phyloP scores from a whole-genome alignment of 768 basidiomycete species.

The Omphalotus guepiniiformis region DNA sequence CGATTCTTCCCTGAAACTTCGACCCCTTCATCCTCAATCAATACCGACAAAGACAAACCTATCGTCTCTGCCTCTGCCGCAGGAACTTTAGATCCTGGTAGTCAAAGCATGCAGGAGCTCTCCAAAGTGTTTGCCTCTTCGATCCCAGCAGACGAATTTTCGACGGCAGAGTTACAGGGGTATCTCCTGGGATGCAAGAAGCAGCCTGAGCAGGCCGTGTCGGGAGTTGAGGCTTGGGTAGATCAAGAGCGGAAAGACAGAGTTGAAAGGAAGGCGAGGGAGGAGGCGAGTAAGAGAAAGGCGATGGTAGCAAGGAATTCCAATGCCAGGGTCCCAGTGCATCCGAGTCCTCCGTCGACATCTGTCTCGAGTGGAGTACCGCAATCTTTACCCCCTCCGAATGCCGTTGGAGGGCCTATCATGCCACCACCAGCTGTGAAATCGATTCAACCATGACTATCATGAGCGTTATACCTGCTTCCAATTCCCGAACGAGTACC shows the following conservation, averaged over 20 bases:
- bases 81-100: conserved; percentile 8
- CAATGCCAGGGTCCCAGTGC: no score
- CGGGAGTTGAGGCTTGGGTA: conserved; percentile 39
- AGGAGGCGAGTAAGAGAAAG: conserved; percentile 21
- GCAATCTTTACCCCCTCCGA: no score
- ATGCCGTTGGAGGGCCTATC: no score
- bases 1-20: conserved; percentile 43
- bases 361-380: no score
- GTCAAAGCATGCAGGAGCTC: conserved; percentile 12
- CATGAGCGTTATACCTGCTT: no score
- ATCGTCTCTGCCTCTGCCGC: not conserved
- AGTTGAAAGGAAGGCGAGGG: conserved; percentile 28
- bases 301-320: conserved; percentile 21
- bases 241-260: conserved; percentile 29
- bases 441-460: no score
- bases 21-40: conserved; percentile 3
- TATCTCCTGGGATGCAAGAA: conserved; percentile 46
- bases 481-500: no score
- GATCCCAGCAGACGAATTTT: conserved; percentile 47
- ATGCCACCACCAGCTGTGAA: no score
- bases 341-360: no score
- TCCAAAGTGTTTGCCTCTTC: conserved; percentile 33
- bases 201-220: conserved; percentile 31
- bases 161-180: conserved; percentile 59
- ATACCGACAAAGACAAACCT: not conserved